These are phyloP conservation scores for Magnaporthiopsis rhizophila DNA, from an alignment of 2,329 filamentous ascomycete species.

Conservation along the genomic window DNA sequence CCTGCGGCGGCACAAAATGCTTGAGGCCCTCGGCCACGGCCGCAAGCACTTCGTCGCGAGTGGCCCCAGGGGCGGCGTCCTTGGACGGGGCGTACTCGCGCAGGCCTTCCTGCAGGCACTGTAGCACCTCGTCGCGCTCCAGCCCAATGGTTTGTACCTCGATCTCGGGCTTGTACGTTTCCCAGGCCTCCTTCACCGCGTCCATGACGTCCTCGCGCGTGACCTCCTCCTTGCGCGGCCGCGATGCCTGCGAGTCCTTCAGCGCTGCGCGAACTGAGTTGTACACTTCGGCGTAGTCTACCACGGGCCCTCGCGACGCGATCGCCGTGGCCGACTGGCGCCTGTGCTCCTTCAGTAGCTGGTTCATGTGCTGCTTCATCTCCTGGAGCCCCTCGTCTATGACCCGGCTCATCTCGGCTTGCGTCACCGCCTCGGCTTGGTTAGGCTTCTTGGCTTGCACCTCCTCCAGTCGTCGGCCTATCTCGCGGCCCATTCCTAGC, in stretches of 20 bases:
- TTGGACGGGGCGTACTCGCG: slow-evolving; percentile 58
- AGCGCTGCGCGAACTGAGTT: slow-evolving; percentile 72
- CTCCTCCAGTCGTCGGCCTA: slow-evolving; percentile 79
- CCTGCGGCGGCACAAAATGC: slow-evolving; percentile 66
- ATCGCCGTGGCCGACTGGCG: slow-evolving; percentile 58
- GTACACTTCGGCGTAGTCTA: slow-evolving; percentile 81
- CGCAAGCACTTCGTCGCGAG: slow-evolving; percentile 75
- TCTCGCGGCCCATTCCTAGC: slow-evolving; percentile 85
- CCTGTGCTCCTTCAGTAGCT: slow-evolving; percentile 67
- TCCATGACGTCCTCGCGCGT: slow-evolving; percentile 78
- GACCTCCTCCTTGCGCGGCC: slow-evolving; percentile 38
- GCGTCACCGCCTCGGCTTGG: slow-evolving; percentile 44
- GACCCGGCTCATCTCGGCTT: slow-evolving; percentile 66
- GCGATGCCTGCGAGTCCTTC: slow-evolving; percentile 48
- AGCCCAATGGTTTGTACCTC: slow-evolving; percentile 84
- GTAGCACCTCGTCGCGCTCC: slow-evolving; percentile 82
- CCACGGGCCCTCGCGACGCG: slow-evolving; percentile 48
- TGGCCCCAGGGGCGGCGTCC: slow-evolving; percentile 52
- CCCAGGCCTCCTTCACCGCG: slow-evolving; percentile 84
- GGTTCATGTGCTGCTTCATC: slow-evolving; percentile 76
- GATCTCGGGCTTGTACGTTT: slow-evolving; percentile 89
- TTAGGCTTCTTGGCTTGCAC: slow-evolving; percentile 38
- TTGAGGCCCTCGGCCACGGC: slow-evolving; percentile 82
- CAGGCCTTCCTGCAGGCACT: slow-evolving; percentile 78
- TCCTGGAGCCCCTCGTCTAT: slow-evolving; percentile 74